Evolutionary conservation across 768 basidiomycete species (phyloP).

Genomic region (Termitomyces sp.): DNA sequence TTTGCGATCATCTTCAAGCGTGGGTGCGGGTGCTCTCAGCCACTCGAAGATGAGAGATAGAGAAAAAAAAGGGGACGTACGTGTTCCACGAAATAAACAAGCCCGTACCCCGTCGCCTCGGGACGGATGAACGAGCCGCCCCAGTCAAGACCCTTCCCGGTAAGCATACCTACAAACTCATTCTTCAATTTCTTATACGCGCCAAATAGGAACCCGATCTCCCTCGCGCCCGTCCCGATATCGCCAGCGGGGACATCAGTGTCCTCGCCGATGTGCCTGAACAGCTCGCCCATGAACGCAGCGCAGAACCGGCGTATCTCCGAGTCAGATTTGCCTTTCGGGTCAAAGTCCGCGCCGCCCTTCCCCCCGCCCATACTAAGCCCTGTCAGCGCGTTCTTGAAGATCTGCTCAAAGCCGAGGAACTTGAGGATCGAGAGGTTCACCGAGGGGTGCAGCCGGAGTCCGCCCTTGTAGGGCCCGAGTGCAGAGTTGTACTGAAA

Average conservation of each 20-base stretch:
- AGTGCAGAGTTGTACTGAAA: slow-evolving; percentile 79
- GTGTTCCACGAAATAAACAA: slow-evolving; percentile 72
- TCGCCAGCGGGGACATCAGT: slow-evolving; percentile 75
- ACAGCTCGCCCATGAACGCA: slow-evolving; percentile 72
- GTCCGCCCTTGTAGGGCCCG: slow-evolving; percentile 75
- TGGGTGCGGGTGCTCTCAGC: not conserved
- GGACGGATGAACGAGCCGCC: slow-evolving; percentile 71
- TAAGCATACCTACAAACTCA: slow-evolving; percentile 66
- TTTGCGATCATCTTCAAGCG: slow-evolving; percentile 28
- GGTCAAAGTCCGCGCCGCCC: slow-evolving; percentile 77
- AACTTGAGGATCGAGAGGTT: slow-evolving; percentile 82
- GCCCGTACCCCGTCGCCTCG: slow-evolving; percentile 67
- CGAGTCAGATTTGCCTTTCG: slow-evolving; percentile 71
- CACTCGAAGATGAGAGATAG: not conserved
- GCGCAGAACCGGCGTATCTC: slow-evolving; percentile 70
- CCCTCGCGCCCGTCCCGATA: slow-evolving; percentile 71
- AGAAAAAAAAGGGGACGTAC: slow-evolving; percentile 24
- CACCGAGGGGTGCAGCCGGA: slow-evolving; percentile 73
- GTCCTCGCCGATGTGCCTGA: slow-evolving; percentile 64
- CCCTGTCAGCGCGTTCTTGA: slow-evolving; percentile 77
- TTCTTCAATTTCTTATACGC: slow-evolving; percentile 72
- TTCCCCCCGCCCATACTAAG: slow-evolving; percentile 76
- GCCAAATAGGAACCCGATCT: slow-evolving; percentile 66
- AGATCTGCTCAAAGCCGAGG: slow-evolving; percentile 78
- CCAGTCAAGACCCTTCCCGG: slow-evolving; percentile 65